Base-by-base conservation (phyloP, 371 early-diverging fungal genomes). In the Modicella reniformis region DNA sequence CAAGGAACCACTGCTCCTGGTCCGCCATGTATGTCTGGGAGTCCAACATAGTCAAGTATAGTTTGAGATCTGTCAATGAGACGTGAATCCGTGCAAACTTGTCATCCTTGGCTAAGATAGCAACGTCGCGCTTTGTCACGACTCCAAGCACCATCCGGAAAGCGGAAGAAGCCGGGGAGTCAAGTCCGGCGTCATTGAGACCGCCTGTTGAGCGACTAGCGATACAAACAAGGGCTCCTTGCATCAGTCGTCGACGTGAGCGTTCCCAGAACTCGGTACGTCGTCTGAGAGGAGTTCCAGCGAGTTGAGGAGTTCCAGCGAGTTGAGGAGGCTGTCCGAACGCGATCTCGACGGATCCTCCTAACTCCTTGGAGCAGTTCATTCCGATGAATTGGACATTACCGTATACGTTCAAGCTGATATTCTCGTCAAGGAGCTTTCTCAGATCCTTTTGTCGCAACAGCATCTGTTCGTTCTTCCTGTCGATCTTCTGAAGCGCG, bases 161-260 rank as follows among this genome's bases (percentile, higher is more conserved):
- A 8, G 23, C 3, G 8, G 40, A 37, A 10, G 76, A 54, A 5
- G 23, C 0, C 12, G 26, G 28, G 34, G 30, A 28, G 15, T 40
- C 48, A 32, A 34, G 33, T 41, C 56, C 41, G 3, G 33, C 7
- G 1, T 52, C 50, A 30, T 21, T 21, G 5, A 7, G 21, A 0
- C 3, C 17, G 17, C 17, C 29, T 19, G 53, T 29, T 15, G 53
- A 37, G 3, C 74, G 74, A 28, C 75, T 81, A 8, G 80, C 60
- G 12, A 85, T 55, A 33, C 81, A 83, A n/a, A 86, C 67, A 6
- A 86, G 67, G 15, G 76, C 72, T 0, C 85, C 84, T 30, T 70
- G 69, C 75, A 81, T 80, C 26, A 83, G 56, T 17, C 80, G 72
- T 3, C 61, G 68, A 47, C 61, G 65, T 48, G 76, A 69, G 5